These are phyloP conservation scores for Carnegiea gigantea DNA, from an alignment of 179 eudicot genomes.

Conservation along the genomic window DNA sequence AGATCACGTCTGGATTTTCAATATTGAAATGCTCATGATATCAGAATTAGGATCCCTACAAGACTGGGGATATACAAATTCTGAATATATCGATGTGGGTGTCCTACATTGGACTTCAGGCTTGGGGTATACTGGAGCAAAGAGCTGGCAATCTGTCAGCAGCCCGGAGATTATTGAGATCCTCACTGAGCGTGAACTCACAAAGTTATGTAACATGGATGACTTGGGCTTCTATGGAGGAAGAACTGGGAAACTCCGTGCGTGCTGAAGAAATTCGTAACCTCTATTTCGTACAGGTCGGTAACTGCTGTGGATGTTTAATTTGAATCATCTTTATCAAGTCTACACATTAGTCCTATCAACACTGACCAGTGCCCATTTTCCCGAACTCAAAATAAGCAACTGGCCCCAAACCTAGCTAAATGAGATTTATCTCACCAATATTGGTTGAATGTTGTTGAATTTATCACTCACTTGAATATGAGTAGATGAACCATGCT, in stretches of 20 bases:
- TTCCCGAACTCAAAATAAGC: no score
- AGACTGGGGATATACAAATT: background rate
- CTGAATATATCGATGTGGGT: background rate
- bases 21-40: background rate
- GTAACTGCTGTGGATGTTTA: background rate
- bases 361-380: no score
- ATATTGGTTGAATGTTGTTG: no score
- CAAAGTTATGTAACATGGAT: constrained; percentile 98
- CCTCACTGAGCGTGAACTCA: constrained; percentile 83
- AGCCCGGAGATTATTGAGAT: constrained; percentile 84
- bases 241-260: constrained; percentile 75
- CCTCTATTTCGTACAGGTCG: constrained; percentile 94
- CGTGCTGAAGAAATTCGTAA: constrained; percentile 97
- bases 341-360: no score
- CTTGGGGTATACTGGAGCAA: constrained; percentile 98
- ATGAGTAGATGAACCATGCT: no score
- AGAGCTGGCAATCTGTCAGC: constrained; percentile 91
- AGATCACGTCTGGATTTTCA: background rate
- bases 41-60: background rate
- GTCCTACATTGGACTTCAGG: constrained; percentile 44
- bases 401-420: no score
- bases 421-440: no score
- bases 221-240: constrained; percentile 97
- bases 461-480: no score
- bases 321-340: background rate